Evolutionary conservation across 305 asterid genomes (phyloP).

Genomic region (Fraxinus ornus): DNA sequence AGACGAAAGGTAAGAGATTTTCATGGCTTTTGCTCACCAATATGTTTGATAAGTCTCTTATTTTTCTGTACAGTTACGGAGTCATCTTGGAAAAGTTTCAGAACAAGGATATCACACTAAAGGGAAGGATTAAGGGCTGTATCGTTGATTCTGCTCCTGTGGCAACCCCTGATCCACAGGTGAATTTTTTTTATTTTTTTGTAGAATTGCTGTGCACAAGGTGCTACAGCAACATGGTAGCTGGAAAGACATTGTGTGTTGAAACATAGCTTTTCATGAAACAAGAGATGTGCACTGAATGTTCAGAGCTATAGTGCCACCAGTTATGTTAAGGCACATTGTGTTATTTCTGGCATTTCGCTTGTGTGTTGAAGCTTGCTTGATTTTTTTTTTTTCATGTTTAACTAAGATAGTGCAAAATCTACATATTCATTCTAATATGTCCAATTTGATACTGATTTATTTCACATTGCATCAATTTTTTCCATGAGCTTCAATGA

Average conservation of each 20-base stretch:
- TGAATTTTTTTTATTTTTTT: constrained; percentile 22
- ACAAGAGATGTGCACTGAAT: not conserved
- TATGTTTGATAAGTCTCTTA: constrained; percentile 21
- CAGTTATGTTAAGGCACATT: not conserved
- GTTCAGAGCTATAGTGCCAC: not conserved
- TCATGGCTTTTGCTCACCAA: not conserved
- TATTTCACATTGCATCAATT: not conserved
- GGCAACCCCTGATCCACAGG: constrained; percentile 86
- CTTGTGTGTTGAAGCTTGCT: not conserved
- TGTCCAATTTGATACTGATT: not conserved
- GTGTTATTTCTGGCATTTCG: not conserved
- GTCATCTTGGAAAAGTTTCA: constrained; percentile 82
- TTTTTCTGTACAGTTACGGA: constrained; percentile 60
- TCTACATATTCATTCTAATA: not conserved
- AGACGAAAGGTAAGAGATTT: not conserved
- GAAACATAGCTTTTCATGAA: not conserved
- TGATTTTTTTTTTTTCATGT: not conserved
- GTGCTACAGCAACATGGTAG: constrained; percentile 3
- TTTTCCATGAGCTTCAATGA: not conserved
- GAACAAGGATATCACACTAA: constrained; percentile 52
- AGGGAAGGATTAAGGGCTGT: constrained; percentile 73
- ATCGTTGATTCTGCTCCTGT: constrained; percentile 93
- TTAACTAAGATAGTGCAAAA: not conserved
- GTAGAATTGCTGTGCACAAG: not conserved
- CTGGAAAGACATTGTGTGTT: constrained; percentile 3